Evolutionary conservation across 106 monocot species (phyloP), one percentile per base, ranked within the genome.

Genomic region (Acorus calamus): DNA sequence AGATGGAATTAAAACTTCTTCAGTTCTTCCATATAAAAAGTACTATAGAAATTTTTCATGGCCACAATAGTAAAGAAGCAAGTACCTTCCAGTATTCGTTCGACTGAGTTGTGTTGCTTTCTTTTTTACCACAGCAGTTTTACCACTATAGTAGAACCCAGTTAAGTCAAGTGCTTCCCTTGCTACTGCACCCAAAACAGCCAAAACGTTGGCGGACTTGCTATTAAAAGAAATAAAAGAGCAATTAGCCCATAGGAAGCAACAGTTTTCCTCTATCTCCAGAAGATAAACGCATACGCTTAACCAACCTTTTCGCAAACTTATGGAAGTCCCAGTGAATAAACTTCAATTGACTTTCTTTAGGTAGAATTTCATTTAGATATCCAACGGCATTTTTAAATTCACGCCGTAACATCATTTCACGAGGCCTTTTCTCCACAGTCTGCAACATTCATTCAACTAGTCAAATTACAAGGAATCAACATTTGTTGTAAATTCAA

Each of bases 251-350:
- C 45, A 6, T 49, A 56, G 56, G 11, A 73, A 12, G 68, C 46
- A 54, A n/a, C 11, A 73, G 45, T 50, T 55, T 3, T 63, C 47
- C 47, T 8, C 46, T 75, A 28, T 60, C 2, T 2, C 47, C 14
- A 66, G 63, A 12, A 42, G 2, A 10, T 56, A 49, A 44, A 11
- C 2, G 47, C 45, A 63, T 8, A 58, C 46, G 53, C 48, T 28
- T 1, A 28, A 10, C n/a, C 47, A 45, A 84, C 98, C 92, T 98
- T 85, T 98, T 98, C 9, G 98, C 91, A 73, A 98, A 98, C 71
- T 98, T 98, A 75, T 98, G 92, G 55, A 98, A 98, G 77, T 98
- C 98, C 98, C 98, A 98, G 66, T 98, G 98, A 64, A 98, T 98
- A 76, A 98, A 98, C 60, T 74, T 91, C 71, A 98, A 66, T 42